phyloP scores from a whole-genome alignment of 1,284 basidiomycete genomes.

The Papiliotrema nemorosa region DNA sequence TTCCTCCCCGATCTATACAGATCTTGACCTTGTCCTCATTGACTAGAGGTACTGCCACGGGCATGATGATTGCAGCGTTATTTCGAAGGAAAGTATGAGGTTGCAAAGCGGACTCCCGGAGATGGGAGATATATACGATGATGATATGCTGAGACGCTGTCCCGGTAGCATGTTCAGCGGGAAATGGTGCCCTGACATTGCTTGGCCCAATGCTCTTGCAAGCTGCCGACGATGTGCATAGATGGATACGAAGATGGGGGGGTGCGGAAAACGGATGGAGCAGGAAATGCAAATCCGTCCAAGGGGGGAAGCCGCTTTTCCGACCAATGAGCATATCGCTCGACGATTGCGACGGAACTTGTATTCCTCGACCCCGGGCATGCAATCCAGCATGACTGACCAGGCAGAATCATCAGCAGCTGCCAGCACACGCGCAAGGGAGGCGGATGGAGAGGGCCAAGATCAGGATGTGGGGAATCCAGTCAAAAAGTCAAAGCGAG shows the following conservation, averaged over 20 bases:
- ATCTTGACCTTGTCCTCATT: slow-evolving; percentile 12
- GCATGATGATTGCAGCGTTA: neutral
- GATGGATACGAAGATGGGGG: neutral
- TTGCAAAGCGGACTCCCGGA: neutral
- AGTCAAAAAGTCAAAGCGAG: neutral
- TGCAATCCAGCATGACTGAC: neutral
- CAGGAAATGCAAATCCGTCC: neutral
- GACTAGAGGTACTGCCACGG: neutral
- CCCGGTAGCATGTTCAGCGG: neutral
- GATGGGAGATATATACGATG: neutral
- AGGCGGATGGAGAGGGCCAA: neutral
- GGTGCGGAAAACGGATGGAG: neutral
- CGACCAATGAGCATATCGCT: neutral
- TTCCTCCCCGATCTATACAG: slow-evolving; percentile 15
- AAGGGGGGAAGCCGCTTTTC: neutral
- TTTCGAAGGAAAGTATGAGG: neutral
- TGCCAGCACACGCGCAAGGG: neutral
- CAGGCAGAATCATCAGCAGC: neutral
- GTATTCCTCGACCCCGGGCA: neutral
- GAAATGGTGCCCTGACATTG: neutral
- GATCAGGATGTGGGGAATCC: neutral
- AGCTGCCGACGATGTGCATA: neutral
- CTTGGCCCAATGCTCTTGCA: neutral
- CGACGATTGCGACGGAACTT: neutral
- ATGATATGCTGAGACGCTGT: neutral